A percentile compares a stretch with the other conserved stretches of the same genome.
phyloP scores from a whole-genome alignment of 345 rosid species.

The Camelina neglecta region DNA sequence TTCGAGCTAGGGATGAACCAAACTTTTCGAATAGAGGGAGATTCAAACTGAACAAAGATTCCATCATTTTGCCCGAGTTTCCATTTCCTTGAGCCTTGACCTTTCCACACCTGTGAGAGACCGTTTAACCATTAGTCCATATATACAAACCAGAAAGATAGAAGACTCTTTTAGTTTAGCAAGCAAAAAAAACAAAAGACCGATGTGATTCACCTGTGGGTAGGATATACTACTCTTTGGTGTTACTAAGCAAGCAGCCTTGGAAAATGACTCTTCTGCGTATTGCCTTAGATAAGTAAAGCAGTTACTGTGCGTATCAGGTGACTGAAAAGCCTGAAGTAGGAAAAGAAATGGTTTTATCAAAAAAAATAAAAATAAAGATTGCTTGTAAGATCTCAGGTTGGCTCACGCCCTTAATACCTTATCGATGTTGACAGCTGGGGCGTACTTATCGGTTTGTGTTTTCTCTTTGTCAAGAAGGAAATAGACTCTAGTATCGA shows the following conservation, averaged over 20 bases:
- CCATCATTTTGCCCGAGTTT: conserved; percentile 89
- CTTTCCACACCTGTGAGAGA: conserved; percentile 86
- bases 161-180: background rate
- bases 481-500: conserved; percentile 80
- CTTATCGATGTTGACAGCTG: conserved; percentile 89
- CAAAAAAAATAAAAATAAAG: background rate
- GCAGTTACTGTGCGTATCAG: conserved; percentile 81
- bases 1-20: conserved; percentile 88
- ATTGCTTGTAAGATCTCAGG: background rate
- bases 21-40: conserved; percentile 66
- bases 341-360: conserved; percentile 3
- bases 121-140: background rate
- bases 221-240: conserved; percentile 86
- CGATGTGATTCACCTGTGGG: conserved; percentile 69
- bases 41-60: conserved; percentile 91
- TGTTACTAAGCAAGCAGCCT: conserved; percentile 85
- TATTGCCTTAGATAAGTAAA: conserved; percentile 88
- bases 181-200: background rate
- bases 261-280: conserved; percentile 79
- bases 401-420: conserved; percentile 41
- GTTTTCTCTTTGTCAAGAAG: conserved; percentile 83
- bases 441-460: conserved; percentile 75
- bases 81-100: conserved; percentile 99
- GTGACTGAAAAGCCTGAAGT: conserved; percentile 93
- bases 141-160: conserved; percentile 20